Percentiles rank a stretch among this genome's conserved stretches.
Evolutionary conservation across 441 rosid genomes (phyloP).

Genomic region (Eruca vesicaria): DNA sequence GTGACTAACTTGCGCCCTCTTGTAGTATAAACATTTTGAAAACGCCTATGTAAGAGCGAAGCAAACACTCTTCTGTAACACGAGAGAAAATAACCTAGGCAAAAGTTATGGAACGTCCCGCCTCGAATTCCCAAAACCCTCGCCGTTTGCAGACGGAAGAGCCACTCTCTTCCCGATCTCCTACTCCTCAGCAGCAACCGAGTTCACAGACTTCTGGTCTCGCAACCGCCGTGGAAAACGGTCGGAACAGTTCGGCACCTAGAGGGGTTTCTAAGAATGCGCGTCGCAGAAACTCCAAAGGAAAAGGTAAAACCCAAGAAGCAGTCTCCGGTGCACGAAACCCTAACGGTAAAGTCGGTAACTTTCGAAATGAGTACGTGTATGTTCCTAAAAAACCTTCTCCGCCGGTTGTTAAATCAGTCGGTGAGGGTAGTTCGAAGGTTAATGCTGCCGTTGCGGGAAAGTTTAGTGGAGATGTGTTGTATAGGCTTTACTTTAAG

Average conservation of each 20-base stretch:
- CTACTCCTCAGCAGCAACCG: slow-evolving; percentile 38
- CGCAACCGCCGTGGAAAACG: not conserved
- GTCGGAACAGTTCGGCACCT: not conserved
- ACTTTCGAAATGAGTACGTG: not conserved
- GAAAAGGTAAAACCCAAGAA: not conserved
- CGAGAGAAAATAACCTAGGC: not conserved
- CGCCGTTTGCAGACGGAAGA: slow-evolving; percentile 66
- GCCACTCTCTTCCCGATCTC: slow-evolving; percentile 46
- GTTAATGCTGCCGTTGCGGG: not conserved
- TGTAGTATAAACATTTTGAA: not conserved
- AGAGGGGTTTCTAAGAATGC: slow-evolving; percentile 27
- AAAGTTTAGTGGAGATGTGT: not conserved
- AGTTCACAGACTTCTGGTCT: not conserved
- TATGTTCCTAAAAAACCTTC: not conserved
- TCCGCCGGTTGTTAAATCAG: not conserved
- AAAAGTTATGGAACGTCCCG: slow-evolving; percentile 20
- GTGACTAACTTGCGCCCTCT: not conserved
- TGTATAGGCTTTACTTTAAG: slow-evolving; percentile 59
- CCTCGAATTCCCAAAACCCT: slow-evolving; percentile 55
- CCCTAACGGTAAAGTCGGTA: not conserved
- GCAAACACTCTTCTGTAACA: not conserved
- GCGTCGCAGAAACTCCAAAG: slow-evolving; percentile 1
- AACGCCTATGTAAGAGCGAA: not conserved
- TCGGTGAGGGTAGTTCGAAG: slow-evolving; percentile 7
- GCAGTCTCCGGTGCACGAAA: not conserved